These are phyloP conservation scores for Ogataea pignaliae DNA, from an alignment of 805 yeast genomes.

Conservation along the genomic window DNA sequence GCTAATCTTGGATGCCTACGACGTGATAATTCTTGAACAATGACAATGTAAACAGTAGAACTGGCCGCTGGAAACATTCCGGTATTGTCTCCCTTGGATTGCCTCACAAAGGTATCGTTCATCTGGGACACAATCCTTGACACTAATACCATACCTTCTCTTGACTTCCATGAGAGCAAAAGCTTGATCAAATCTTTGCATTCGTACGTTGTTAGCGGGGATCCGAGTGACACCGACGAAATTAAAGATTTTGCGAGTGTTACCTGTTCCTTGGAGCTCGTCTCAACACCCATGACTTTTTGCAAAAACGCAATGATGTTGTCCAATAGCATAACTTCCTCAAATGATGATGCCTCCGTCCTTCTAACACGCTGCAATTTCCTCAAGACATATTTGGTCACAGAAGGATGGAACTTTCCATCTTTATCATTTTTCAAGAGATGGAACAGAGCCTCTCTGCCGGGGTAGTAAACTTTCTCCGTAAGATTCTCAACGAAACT, in stretches of 20 bases:
- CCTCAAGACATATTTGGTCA: conserved; percentile 13
- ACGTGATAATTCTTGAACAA: conserved; percentile 33
- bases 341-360: conserved; percentile 1
- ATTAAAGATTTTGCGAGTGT: conserved; percentile 9
- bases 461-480: conserved; percentile 15
- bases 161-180: conserved; percentile 19
- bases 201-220: conserved; percentile 22
- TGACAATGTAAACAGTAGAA: conserved; percentile 38
- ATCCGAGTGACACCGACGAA: conserved; percentile 19
- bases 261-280: conserved; percentile 5
- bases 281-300: neutral
- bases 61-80: conserved; percentile 34
- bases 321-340: conserved; percentile 15
- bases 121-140: conserved; percentile 28
- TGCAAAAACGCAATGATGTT: conserved; percentile 9
- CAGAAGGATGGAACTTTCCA: conserved; percentile 10
- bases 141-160: conserved; percentile 25
- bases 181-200: conserved; percentile 20
- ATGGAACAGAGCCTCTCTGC: conserved; percentile 20
- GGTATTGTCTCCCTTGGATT: conserved; percentile 5
- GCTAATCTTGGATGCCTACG: conserved; percentile 22
- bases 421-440: conserved; percentile 7
- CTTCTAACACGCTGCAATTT: conserved; percentile 7
- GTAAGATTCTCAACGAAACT: conserved; percentile 16
- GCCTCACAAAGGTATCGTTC: conserved; percentile 15